Evolutionary conservation across 441 rosid species (phyloP), one percentile per base, ranked within the genome.

Genomic region (Populus hybrid): DNA sequence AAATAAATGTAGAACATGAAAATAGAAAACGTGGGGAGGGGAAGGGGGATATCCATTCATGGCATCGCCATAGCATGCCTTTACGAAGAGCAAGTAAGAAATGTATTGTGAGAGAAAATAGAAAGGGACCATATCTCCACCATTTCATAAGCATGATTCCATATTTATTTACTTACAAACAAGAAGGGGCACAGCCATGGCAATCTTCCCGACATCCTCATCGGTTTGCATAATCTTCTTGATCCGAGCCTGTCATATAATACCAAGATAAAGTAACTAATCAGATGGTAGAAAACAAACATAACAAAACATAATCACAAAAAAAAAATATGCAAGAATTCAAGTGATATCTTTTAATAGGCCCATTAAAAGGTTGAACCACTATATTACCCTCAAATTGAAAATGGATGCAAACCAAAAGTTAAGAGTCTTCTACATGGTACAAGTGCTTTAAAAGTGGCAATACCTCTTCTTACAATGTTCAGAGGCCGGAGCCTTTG

Each of bases 161-260:
- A 70, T 20, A 70, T 18, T 7, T 57, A 70, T 30, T 28, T n/a
- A 92, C 98, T 89, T 79, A 93, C 98, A 94, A 74, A 94, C 94
- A 73, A 94, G 84, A 83, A 94, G 92, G 79, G 97, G 98, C 71
- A 94, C 98, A 2, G 95, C 95, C 81, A 89, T 78, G n/a, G 98
- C 98, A 32, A 93, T 93, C 86, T 93, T 93, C 84, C 98, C 98
- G 32, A 94, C 92, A 82, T 94, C 98, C 80, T 94, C 98, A 78
- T 94, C 98, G 69, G 97, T 90, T 88, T 94, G 98, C 98, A 94
- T 94, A 78, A 94, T 94, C 83, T 92, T 94, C 67, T 94, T 94
- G 32, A 94, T 92, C n/a, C 97, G 87, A 73, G 95, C 93, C 98
- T 94, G 88, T 46, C 63, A 74, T 72, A 76, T 35, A 26, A 69